Evolutionary conservation across 345 rosid genomes (phyloP).

Genomic region (Arabidopsis suecica): DNA sequence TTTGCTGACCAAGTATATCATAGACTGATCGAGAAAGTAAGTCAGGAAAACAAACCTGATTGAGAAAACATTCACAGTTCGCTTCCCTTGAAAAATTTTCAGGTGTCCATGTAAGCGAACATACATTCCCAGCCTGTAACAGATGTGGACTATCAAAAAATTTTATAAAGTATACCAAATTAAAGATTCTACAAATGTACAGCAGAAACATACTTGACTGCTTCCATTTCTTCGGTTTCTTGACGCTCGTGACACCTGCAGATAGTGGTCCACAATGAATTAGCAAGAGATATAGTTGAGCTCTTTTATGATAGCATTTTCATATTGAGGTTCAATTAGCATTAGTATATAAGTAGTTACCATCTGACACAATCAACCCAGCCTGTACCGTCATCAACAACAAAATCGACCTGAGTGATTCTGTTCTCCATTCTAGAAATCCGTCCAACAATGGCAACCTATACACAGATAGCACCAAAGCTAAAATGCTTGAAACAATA

Average conservation of each 20-base stretch:
- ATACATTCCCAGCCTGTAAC: conserved; percentile 75
- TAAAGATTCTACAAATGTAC: neutral
- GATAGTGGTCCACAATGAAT: conserved; percentile 28
- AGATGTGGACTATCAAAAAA: conserved; percentile 21
- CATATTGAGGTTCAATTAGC: neutral
- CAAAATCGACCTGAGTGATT: conserved; percentile 68
- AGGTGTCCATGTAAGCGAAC: conserved; percentile 87
- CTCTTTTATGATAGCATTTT: conserved; percentile 6
- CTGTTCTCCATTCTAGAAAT: conserved; percentile 74
- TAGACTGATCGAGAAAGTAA: neutral
- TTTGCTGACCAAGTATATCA: neutral
- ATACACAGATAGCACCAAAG: conserved; percentile 19
- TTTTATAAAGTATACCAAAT: neutral
- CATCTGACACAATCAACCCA: conserved; percentile 83
- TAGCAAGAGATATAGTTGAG: conserved; percentile 6
- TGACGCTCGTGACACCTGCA: conserved; percentile 81
- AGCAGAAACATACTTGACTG: conserved; percentile 57
- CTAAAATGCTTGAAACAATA: neutral
- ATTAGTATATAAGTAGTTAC: conserved; percentile 50
- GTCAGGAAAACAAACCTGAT: conserved; percentile 56
- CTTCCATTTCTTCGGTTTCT: conserved; percentile 79
- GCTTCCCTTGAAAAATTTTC: conserved; percentile 75
- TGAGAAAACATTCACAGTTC: conserved; percentile 72
- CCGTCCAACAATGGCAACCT: conserved; percentile 74
- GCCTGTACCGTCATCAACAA: conserved; percentile 87